A percentile compares a stretch with the other conserved stretches of the same genome.
Conservation (phyloP, 129 eudicot genomes). For the Artemisia annua region DNA sequence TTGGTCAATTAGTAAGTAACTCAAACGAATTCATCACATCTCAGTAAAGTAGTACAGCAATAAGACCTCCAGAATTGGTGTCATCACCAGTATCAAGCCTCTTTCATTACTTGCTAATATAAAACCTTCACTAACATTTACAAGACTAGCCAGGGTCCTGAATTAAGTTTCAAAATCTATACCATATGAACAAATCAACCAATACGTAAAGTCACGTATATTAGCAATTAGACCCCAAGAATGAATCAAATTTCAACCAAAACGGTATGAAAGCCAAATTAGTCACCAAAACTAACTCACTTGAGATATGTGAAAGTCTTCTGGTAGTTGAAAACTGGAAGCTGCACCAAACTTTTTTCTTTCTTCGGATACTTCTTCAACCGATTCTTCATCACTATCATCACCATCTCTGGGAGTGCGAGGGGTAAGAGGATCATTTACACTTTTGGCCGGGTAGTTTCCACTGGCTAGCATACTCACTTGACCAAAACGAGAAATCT, state of each 20-base stretch:
- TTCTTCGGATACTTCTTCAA: constrained; percentile 49
- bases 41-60: neutral
- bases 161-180: neutral
- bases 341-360: constrained; percentile 74
- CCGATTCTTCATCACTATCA: constrained; percentile 41
- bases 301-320: constrained; percentile 44
- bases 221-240: constrained; percentile 9
- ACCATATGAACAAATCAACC: constrained; percentile 22
- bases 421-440: constrained; percentile 49
- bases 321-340: constrained; percentile 54
- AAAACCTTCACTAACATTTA: constrained; percentile 18
- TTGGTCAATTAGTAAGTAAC: too few relatives aligned
- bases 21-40: too few relatives aligned
- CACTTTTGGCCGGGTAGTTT: constrained; percentile 46
- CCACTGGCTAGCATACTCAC: constrained; percentile 55
- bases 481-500: constrained; percentile 65
- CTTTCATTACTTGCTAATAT: constrained; percentile 13
- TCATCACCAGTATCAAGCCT: neutral
- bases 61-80: neutral
- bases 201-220: neutral
- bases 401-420: constrained; percentile 38
- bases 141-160: constrained; percentile 14
- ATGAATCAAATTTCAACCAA: constrained; percentile 15
- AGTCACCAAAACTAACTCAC: constrained; percentile 37
- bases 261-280: neutral